A percentile compares a stretch with the other conserved stretches of the same genome.
Evolutionary conservation across 768 basidiomycete species (phyloP).

Genomic region (Hygrocybe punicea): DNA sequence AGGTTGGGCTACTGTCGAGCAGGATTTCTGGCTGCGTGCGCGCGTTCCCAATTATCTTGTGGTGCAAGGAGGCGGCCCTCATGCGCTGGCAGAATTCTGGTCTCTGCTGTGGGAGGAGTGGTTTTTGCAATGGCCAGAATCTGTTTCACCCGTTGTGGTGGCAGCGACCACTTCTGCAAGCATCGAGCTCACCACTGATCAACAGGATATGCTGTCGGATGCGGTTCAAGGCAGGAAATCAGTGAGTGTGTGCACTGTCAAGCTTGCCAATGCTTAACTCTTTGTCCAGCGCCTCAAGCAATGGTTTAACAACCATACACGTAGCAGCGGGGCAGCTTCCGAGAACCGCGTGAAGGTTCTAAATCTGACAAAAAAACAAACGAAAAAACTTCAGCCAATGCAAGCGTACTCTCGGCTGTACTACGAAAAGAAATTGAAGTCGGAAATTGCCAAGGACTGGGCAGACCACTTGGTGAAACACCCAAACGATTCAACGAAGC

Average conservation of each 20-base stretch:
- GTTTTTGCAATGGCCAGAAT: neutral
- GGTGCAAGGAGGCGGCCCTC: neutral
- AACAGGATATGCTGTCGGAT: too few species aligned
- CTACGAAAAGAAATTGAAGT: neutral
- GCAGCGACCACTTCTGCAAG: neutral
- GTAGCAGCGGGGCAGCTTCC: neutral
- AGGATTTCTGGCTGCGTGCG: neutral
- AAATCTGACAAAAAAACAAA: neutral
- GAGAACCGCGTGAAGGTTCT: neutral
- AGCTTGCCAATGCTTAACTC: neutral
- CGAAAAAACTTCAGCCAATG: neutral
- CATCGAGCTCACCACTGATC: neutral
- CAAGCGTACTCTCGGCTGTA: constrained; percentile 4
- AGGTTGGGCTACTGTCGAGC: neutral
- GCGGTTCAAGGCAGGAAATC: too few species aligned
- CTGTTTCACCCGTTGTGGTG: neutral
- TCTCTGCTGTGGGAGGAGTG: neutral
- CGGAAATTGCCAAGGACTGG: neutral
- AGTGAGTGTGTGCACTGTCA: too few species aligned
- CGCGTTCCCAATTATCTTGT: neutral
- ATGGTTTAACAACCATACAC: constrained; percentile 1
- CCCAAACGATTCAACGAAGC: neutral
- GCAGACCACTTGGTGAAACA: neutral
- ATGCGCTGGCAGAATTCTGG: neutral
- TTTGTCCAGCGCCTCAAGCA: neutral